These are phyloP conservation scores for Penicillium manginii DNA, from an alignment of 495 filamentous ascomycete genomes.

Conservation along the genomic window DNA sequence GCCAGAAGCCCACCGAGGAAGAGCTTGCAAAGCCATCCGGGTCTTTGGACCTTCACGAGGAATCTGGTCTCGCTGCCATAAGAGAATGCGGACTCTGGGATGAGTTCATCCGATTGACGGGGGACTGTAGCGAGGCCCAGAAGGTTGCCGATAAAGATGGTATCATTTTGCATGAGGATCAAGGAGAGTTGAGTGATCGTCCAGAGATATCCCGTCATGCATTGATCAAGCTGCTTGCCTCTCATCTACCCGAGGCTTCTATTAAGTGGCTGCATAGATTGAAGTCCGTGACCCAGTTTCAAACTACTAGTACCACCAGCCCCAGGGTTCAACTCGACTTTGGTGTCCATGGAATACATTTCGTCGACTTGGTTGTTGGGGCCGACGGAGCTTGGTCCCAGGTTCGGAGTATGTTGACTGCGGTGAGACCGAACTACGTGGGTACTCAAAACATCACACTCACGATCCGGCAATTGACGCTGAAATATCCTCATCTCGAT, in stretches of 20 bases:
- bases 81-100: constrained; percentile 53
- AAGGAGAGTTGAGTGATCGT: constrained; percentile 28
- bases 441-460: constrained; percentile 38
- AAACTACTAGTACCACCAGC: constrained; percentile 2
- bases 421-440: constrained; percentile 52
- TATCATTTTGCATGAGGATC: constrained; percentile 35
- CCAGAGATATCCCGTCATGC: constrained; percentile 51
- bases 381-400: constrained; percentile 66
- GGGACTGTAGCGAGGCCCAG: constrained; percentile 39
- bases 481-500: constrained; percentile 32
- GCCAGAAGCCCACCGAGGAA: constrained; percentile 33
- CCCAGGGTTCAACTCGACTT: constrained; percentile 36
- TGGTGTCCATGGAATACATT: constrained; percentile 22
- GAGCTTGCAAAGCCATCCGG: constrained; percentile 49
- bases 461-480: constrained; percentile 24
- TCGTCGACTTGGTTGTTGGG: constrained; percentile 61
- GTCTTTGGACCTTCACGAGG: constrained; percentile 57
- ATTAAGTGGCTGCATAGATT: constrained; percentile 55
- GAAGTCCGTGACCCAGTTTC: constrained; percentile 1
- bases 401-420: constrained; percentile 51
- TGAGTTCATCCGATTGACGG: constrained; percentile 43
- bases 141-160: constrained; percentile 43
- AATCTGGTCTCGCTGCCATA: constrained; percentile 55
- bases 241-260: constrained; percentile 34
- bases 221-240: constrained; percentile 45